These are phyloP conservation scores for Raphanus sativus DNA, from an alignment of 345 rosid species.

Conservation along the genomic window DNA sequence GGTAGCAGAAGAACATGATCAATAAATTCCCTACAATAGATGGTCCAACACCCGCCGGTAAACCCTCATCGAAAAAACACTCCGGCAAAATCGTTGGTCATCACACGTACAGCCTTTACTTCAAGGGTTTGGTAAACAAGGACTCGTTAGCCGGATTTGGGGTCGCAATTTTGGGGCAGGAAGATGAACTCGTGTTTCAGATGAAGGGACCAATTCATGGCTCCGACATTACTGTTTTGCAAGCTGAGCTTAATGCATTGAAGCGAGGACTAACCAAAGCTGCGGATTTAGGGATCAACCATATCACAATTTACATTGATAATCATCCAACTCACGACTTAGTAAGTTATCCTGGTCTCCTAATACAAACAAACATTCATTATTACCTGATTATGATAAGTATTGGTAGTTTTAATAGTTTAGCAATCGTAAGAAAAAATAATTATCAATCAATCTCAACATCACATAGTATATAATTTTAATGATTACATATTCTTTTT, in stretches of 20 bases:
- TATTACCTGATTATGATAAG: neutral
- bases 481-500: neutral
- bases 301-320: constrained; percentile 18
- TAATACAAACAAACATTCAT: neutral
- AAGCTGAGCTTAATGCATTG: constrained; percentile 18
- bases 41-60: neutral
- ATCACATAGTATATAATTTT: neutral
- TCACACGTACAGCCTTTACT: neutral
- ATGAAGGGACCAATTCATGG: constrained; percentile 35
- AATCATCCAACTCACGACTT: neutral
- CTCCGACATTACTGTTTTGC: neutral
- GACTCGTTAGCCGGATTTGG: constrained; percentile 3
- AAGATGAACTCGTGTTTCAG: constrained; percentile 43
- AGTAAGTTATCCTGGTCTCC: neutral
- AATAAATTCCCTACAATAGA: neutral
- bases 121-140: neutral
- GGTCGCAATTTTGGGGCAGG: neutral
- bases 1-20: neutral
- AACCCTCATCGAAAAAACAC: neutral
- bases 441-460: neutral
- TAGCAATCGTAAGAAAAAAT: neutral
- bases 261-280: constrained; percentile 16
- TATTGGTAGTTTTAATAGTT: neutral
- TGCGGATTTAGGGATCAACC: neutral
- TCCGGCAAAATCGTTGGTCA: neutral